Conservation (phyloP, 1,284 basidiomycete species). For the Schizophyllum amplum region DNA sequence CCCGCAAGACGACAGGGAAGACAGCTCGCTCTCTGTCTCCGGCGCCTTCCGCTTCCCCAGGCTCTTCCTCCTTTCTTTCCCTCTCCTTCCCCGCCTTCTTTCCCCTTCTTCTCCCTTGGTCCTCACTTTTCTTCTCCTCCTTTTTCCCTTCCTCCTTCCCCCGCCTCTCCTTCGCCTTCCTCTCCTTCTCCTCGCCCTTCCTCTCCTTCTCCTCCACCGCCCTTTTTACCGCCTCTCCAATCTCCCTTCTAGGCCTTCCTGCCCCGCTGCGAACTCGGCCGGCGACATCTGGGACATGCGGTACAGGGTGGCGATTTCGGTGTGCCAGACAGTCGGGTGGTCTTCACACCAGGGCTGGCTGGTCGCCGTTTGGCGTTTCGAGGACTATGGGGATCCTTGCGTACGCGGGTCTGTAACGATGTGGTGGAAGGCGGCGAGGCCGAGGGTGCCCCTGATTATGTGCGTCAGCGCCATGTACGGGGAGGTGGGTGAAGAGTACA, state of each 20-base stretch:
- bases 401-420: slow-evolving; percentile 66
- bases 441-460: slow-evolving; percentile 51
- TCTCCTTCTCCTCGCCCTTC: slow-evolving; percentile 14
- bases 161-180: slow-evolving; percentile 9
- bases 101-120: slow-evolving; percentile 11
- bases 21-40: neutral
- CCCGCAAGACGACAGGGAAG: neutral
- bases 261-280: slow-evolving; percentile 16
- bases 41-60: neutral
- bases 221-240: slow-evolving; percentile 15
- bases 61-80: slow-evolving; percentile 4
- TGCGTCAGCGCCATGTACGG: neutral
- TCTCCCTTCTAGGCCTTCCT: slow-evolving; percentile 24
- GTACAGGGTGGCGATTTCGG: slow-evolving; percentile 61
- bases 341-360: no score
- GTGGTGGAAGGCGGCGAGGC: slow-evolving; percentile 55
- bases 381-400: slow-evolving; percentile 71
- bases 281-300: slow-evolving; percentile 27
- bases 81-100: slow-evolving; percentile 1
- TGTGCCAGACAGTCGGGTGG: slow-evolving; percentile 73
- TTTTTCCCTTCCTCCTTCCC: slow-evolving; percentile 1
- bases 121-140: slow-evolving; percentile 16
- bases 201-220: slow-evolving; percentile 12
- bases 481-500: neutral
- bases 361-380: slow-evolving; percentile 68